Evolutionary conservation across 163 green algal species (phyloP).

Genomic region (Volvox carteri): DNA sequence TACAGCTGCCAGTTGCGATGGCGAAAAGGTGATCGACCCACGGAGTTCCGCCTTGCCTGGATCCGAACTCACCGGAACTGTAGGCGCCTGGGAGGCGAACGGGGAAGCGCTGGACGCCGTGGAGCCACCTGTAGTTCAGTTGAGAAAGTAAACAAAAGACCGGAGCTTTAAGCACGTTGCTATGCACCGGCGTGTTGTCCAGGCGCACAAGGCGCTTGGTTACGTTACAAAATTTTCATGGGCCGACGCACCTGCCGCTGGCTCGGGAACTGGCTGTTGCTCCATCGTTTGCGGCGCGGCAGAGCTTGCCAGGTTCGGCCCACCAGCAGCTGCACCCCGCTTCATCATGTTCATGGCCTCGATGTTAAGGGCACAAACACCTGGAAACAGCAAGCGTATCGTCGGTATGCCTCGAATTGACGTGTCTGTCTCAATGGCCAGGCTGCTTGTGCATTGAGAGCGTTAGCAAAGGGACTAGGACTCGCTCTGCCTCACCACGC

Average conservation of each 20-base stretch:
- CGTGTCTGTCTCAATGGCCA: too few species aligned
- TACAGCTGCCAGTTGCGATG: neutral
- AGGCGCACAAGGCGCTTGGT: too few species aligned
- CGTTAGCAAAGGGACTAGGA: too few species aligned
- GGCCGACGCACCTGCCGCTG: neutral
- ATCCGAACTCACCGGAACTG: neutral
- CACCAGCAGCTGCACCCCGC: constrained; percentile 62
- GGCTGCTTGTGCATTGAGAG: too few species aligned
- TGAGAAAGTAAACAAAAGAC: too few species aligned
- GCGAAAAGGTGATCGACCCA: constrained; percentile 48
- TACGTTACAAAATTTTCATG: too few species aligned
- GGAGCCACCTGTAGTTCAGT: neutral
- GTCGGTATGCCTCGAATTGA: too few species aligned
- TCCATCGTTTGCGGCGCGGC: constrained; percentile 7
- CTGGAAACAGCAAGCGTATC: constrained; percentile 31
- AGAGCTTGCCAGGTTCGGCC: constrained; percentile 61
- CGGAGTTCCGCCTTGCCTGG: constrained; percentile 17
- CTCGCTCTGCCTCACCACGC: constrained; percentile 70
- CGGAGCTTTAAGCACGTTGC: too few species aligned
- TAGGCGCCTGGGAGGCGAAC: neutral
- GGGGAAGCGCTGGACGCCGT: neutral
- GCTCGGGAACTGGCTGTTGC: neutral
- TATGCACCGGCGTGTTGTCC: too few species aligned
- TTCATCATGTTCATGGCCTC: constrained; percentile 78
- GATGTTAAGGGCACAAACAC: constrained; percentile 77